Evolutionary conservation across 1,284 basidiomycete genomes (phyloP).

Genomic region (Kalmanozyma brasiliensis): DNA sequence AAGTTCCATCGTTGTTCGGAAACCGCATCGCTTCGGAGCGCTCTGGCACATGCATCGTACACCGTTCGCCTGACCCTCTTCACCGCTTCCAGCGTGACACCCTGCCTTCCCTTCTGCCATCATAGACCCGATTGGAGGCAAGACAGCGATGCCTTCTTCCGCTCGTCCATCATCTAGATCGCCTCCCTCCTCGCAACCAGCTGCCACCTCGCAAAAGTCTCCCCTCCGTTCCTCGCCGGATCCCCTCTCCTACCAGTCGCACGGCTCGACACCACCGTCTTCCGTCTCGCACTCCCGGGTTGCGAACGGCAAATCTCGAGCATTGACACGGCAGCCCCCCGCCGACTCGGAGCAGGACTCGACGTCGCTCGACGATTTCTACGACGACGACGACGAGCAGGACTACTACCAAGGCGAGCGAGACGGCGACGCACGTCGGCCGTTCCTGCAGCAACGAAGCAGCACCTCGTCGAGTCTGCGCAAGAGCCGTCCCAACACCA

Average conservation of each 20-base stretch:
- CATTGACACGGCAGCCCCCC: constrained; percentile 2
- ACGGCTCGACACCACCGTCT: constrained; percentile 29
- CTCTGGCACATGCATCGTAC: constrained; percentile 1
- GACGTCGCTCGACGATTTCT: constrained; percentile 33
- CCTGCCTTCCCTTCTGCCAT: constrained; percentile 9
- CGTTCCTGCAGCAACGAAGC: constrained; percentile 15
- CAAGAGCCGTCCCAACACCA: constrained; percentile 8
- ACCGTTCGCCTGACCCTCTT: neutral
- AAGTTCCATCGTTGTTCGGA: too few species aligned
- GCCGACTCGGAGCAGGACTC: constrained; percentile 16
- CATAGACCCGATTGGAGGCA: neutral
- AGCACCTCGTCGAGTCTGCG: constrained; percentile 12
- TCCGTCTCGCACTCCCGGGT: constrained; percentile 23
- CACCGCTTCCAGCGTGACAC: neutral
- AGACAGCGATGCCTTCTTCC: constrained; percentile 23
- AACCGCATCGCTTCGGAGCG: too few species aligned
- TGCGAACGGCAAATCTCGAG: constrained; percentile 17
- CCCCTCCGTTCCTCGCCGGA: constrained; percentile 26
- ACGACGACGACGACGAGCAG: constrained; percentile 30
- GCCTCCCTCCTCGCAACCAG: neutral
- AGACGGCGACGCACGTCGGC: constrained; percentile 17
- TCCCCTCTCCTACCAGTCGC: constrained; percentile 34
- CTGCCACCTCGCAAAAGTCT: constrained; percentile 9
- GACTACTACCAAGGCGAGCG: constrained; percentile 5
- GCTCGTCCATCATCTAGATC: constrained; percentile 10